These are phyloP conservation scores for Scheffersomyces amazonensis DNA, from an alignment of 805 yeast genomes.

Conservation along the genomic window DNA sequence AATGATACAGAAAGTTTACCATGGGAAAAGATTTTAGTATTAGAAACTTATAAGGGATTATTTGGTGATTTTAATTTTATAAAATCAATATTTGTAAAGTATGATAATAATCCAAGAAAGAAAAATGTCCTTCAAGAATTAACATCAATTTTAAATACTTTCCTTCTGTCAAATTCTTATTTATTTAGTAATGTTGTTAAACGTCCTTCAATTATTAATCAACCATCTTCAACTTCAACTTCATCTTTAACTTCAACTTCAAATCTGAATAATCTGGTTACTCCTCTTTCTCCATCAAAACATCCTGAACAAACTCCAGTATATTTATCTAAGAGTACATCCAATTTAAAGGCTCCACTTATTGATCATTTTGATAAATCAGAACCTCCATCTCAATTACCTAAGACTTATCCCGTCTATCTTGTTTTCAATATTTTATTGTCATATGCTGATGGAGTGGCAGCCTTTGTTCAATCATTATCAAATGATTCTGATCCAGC, in stretches of 20 bases:
- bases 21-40: constrained; percentile 74
- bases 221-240: constrained; percentile 2
- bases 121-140: constrained; percentile 61
- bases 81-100: constrained; percentile 52
- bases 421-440: constrained; percentile 54
- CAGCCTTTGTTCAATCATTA: constrained; percentile 46
- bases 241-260: constrained; percentile 8
- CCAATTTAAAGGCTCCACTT: constrained; percentile 51
- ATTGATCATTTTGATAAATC: constrained; percentile 78
- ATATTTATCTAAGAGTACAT: constrained; percentile 37
- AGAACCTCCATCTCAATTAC: constrained; percentile 65
- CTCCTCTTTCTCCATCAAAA: constrained; percentile 1
- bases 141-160: constrained; percentile 29
- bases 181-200: constrained; percentile 16
- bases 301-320: neutral
- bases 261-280: constrained; percentile 7
- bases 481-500: constrained; percentile 23
- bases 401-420: constrained; percentile 56
- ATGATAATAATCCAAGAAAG: constrained; percentile 54
- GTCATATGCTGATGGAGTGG: constrained; percentile 66
- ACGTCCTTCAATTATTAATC: constrained; percentile 4
- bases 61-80: constrained; percentile 55
- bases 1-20: constrained; percentile 43
- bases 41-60: constrained; percentile 68
- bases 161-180: constrained; percentile 16